Conservation (phyloP, 2,329 filamentous ascomycete genomes). For the Cordyceps javanica region DNA sequence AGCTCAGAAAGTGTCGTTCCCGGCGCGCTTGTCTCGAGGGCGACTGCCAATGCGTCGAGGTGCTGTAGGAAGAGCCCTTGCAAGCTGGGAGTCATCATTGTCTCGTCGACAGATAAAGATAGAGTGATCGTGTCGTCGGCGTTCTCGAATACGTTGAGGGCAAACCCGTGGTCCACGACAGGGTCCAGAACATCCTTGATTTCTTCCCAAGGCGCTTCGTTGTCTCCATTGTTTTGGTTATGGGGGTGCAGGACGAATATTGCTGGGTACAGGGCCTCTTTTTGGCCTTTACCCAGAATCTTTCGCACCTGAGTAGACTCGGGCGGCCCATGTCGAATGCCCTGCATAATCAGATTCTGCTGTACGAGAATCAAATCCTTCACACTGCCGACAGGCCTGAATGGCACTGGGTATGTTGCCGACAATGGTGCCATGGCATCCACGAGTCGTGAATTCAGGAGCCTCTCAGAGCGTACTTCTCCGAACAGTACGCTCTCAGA, state of each 20-base stretch:
- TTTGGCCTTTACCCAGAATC: neutral
- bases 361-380: neutral
- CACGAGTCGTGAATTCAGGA: neutral
- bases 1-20: neutral
- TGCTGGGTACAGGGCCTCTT: neutral
- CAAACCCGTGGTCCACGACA: neutral
- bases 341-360: neutral
- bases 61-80: neutral
- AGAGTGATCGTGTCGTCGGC: neutral
- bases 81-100: neutral
- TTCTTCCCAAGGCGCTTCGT: neutral
- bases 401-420: conserved; percentile 1
- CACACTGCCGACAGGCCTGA: neutral
- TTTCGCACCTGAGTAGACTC: neutral
- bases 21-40: neutral
- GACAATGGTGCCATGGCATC: conserved; percentile 6
- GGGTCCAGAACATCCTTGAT: neutral
- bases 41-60: neutral
- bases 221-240: neutral
- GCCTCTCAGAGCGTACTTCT: conserved; percentile 2
- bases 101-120: conserved; percentile 1
- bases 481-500: neutral
- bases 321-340: neutral
- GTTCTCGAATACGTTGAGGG: neutral
- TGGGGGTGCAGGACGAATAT: conserved; percentile 5